These are phyloP conservation scores for Diatrype stigma DNA, from an alignment of 2,329 filamentous ascomycete genomes.

Conservation along the genomic window DNA sequence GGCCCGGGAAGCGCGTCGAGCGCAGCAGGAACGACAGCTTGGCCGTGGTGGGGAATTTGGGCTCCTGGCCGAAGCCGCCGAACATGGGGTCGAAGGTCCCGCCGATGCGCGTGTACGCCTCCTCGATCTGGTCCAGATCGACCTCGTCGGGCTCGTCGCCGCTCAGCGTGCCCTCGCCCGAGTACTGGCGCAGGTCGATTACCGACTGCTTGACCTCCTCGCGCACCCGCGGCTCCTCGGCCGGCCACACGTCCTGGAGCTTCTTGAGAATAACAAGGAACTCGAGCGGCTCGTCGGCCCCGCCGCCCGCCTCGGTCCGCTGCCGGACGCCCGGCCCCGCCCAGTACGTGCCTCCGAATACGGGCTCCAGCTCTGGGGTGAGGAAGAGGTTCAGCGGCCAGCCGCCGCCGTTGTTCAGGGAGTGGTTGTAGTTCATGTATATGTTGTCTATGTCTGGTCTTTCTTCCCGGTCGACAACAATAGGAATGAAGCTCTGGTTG, in stretches of 20 bases:
- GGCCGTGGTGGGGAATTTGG: constrained; percentile 86
- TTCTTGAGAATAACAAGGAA: constrained; percentile 83
- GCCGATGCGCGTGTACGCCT: constrained; percentile 77
- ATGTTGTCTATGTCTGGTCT: constrained; percentile 90
- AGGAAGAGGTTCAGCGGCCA: constrained; percentile 98
- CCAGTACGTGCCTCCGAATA: constrained; percentile 97
- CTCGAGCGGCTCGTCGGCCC: constrained; percentile 60
- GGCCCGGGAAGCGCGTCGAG: constrained; percentile 64
- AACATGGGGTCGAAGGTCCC: constrained; percentile 73
- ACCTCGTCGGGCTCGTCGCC: constrained; percentile 40
- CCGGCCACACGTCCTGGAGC: constrained; percentile 69
- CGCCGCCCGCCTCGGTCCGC: constrained; percentile 40
- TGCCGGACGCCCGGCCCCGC: constrained; percentile 66
- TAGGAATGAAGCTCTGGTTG: constrained; percentile 83
- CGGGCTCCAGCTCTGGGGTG: constrained; percentile 85
- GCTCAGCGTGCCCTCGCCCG: constrained; percentile 75
- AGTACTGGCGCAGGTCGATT: constrained; percentile 77
- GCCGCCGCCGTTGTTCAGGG: constrained; percentile 82
- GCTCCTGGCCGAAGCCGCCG: constrained; percentile 75
- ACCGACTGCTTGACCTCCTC: constrained; percentile 81
- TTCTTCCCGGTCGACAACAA: constrained; percentile 91
- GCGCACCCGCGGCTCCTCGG: constrained; percentile 77
- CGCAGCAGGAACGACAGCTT: constrained; percentile 81
- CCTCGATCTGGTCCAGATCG: constrained; percentile 86
- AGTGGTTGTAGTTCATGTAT: constrained; percentile 98